Conservation (phyloP, 202 grass and related monocot genomes). For the Cymbopogon flexuosus region DNA sequence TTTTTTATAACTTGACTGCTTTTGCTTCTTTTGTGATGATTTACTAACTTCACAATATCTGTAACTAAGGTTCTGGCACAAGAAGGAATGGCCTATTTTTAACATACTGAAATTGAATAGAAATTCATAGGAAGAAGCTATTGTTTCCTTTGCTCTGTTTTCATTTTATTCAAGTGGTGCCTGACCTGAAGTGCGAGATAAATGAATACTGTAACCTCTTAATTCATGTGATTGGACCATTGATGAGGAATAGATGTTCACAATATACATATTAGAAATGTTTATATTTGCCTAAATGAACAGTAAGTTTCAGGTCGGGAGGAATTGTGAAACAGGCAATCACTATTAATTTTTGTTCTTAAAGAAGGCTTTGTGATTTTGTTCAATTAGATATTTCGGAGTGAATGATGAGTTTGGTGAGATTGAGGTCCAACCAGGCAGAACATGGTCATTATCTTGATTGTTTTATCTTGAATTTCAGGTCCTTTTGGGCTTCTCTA, state of each 20-base stretch:
- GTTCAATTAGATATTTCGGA: background rate
- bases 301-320: background rate
- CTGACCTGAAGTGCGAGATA: background rate
- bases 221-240: background rate
- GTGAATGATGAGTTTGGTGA: background rate
- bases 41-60: background rate
- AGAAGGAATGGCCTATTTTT: background rate
- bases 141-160: background rate
- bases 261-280: background rate
- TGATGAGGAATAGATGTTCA: background rate
- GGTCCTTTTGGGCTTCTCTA: slow-evolving; percentile 95
- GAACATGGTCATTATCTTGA: background rate
- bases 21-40: background rate
- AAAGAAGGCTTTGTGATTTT: background rate
- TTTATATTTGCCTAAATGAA: background rate
- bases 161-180: background rate
- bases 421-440: background rate
- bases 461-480: slow-evolving; percentile 33
- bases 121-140: background rate
- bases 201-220: background rate
- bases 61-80: background rate
- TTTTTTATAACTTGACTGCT: background rate
- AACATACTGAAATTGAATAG: background rate
- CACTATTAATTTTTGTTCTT: background rate
- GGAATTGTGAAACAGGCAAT: background rate